Evolutionary conservation across 106 monocot genomes (phyloP).

Genomic region (Posidonia australis): DNA sequence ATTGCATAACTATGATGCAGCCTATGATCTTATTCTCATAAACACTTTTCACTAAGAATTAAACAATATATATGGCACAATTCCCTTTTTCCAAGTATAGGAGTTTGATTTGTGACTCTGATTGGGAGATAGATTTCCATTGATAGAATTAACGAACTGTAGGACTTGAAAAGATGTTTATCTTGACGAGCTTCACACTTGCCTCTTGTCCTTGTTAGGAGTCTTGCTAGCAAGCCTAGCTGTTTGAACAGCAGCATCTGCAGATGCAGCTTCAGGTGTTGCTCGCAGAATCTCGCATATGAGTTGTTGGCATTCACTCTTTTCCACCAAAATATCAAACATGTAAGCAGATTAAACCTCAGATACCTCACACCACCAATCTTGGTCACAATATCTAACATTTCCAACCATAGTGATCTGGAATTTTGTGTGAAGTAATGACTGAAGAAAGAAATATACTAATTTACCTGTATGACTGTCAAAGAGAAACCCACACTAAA

Average conservation of each 20-base stretch:
- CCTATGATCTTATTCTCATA: too few species aligned
- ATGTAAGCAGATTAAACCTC: not conserved
- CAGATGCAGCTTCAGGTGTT: constrained; percentile 99
- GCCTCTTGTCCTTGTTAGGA: constrained; percentile 86
- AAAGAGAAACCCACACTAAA: constrained; percentile 87
- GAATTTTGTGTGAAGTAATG: too few species aligned
- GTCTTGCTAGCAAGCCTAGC: constrained; percentile 85
- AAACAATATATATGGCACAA: too few species aligned
- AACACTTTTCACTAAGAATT: too few species aligned
- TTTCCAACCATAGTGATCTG: too few species aligned
- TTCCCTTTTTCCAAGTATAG: too few species aligned
- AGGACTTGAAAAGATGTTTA: not conserved
- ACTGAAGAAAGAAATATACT: not conserved
- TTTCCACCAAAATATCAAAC: constrained; percentile 18
- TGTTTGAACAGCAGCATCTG: constrained; percentile 97
- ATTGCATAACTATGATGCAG: too few species aligned
- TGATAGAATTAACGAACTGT: too few species aligned
- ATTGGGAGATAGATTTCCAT: too few species aligned
- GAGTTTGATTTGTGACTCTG: too few species aligned
- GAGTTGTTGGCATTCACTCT: constrained; percentile 99
- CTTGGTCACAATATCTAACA: not conserved
- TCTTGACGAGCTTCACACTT: constrained; percentile 15
- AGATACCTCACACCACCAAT: not conserved
- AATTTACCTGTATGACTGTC: constrained; percentile 79
- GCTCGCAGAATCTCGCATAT: constrained; percentile 95